Conservation (phyloP, 768 basidiomycete species). For the Lentinus tigrinus region DNA sequence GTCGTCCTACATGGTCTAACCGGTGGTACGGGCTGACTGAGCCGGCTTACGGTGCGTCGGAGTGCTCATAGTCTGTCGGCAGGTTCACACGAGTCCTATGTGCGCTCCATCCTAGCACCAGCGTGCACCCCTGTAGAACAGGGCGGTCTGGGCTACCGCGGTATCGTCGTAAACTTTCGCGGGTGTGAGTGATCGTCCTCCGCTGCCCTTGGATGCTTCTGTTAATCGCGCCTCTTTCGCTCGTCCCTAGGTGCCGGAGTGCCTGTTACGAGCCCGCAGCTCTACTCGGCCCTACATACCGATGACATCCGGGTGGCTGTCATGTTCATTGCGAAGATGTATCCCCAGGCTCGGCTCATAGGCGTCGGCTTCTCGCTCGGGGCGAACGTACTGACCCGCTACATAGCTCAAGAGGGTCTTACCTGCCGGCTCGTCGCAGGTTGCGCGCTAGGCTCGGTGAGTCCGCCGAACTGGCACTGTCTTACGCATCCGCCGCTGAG, state of each 20-base stretch:
- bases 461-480: constrained; percentile 30
- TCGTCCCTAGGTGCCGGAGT: constrained; percentile 69
- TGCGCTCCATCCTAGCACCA: constrained; percentile 75
- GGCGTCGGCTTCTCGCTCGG: constrained; percentile 94
- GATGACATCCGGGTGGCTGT: constrained; percentile 85
- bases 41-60: neutral
- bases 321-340: constrained; percentile 67
- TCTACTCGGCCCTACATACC: constrained; percentile 89
- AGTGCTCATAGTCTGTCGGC: constrained; percentile 5
- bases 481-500: constrained; percentile 1
- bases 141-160: constrained; percentile 91
- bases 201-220: neutral
- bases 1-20: constrained; percentile 52
- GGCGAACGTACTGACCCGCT: constrained; percentile 86
- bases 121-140: constrained; percentile 67
- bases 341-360: constrained; percentile 78
- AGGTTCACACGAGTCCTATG: constrained; percentile 91
- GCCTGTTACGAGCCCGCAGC: constrained; percentile 75
- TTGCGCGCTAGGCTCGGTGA: constrained; percentile 73
- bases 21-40: constrained; percentile 35
- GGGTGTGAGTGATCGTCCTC: constrained; percentile 61
- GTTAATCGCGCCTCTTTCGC: neutral
- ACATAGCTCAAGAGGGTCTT: constrained; percentile 81
- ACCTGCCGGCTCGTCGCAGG: constrained; percentile 60
- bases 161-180: constrained; percentile 87